Conservation (phyloP, 2,329 filamentous ascomycete species). For the Penicillium sp. region DNA sequence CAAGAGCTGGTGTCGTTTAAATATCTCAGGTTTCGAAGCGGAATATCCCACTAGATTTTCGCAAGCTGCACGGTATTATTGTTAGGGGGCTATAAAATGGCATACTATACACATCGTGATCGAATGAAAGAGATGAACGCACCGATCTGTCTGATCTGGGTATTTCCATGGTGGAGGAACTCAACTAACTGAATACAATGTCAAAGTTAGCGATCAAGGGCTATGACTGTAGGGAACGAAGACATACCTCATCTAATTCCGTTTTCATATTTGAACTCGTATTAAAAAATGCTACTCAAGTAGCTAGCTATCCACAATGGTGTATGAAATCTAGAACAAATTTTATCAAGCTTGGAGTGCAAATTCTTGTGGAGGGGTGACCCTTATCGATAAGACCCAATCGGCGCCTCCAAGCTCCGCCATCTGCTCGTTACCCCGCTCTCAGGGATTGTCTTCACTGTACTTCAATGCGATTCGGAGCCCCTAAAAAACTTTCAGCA, state of each 20-base stretch:
- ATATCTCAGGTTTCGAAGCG: conserved; percentile 75
- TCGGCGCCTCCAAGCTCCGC: no score
- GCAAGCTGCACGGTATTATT: conserved; percentile 60
- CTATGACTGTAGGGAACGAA: not conserved
- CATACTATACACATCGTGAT: conserved; percentile 17
- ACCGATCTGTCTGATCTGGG: conserved; percentile 84
- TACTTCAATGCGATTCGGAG: not conserved
- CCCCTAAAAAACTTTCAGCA: not conserved
- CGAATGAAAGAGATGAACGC: conserved; percentile 19
- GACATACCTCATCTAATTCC: conserved; percentile 73
- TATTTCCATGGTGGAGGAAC: conserved; percentile 90
- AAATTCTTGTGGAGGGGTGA: not conserved
- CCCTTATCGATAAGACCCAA: not conserved
- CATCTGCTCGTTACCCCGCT: not conserved
- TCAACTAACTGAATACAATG: conserved; percentile 60
- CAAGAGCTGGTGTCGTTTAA: conserved; percentile 78
- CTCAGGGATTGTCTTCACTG: not conserved
- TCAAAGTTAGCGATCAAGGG: not conserved
- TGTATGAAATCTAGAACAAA: no score
- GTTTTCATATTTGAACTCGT: conserved; percentile 64
- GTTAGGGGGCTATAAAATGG: not conserved
- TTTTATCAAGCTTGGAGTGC: not conserved
- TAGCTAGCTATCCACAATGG: not conserved
- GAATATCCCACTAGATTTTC: conserved; percentile 87
- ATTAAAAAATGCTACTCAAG: not conserved